A percentile compares a stretch with the other conserved stretches of the same genome.
Conservation (phyloP, 1,284 basidiomycete species). For the Rugosomyces carneus region DNA sequence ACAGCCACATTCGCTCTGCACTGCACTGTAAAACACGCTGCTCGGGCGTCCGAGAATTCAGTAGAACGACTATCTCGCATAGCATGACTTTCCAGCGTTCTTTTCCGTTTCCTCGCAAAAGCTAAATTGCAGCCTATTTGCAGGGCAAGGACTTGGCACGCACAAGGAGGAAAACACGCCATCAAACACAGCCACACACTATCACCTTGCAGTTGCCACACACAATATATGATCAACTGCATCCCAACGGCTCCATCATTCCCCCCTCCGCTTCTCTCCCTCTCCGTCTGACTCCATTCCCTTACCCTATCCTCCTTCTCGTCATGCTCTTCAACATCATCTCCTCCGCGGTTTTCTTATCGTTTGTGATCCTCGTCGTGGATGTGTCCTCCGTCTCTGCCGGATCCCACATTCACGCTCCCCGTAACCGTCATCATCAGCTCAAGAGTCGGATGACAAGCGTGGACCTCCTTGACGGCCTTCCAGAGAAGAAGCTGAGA, state of each 20-base stretch:
- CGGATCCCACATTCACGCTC: slow-evolving; percentile 9
- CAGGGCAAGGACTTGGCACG: too few species aligned
- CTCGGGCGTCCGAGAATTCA: neutral
- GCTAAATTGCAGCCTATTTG: too few species aligned
- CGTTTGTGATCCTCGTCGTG: slow-evolving; percentile 12
- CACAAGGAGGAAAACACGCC: too few species aligned
- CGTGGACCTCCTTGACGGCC: neutral
- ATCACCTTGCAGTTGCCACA: slow-evolving; percentile 5
- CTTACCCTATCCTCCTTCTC: slow-evolving; percentile 3
- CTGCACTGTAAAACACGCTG: too few species aligned
- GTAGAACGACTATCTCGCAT: too few species aligned
- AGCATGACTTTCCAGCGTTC: too few species aligned
- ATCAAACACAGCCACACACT: slow-evolving; percentile 12
- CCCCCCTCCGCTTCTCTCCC: neutral
- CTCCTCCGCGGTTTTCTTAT: slow-evolving; percentile 17
- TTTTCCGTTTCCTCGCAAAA: too few species aligned
- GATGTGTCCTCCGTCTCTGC: slow-evolving; percentile 18
- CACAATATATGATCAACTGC: neutral
- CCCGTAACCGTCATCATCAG: slow-evolving; percentile 18
- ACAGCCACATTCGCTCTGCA: too few species aligned
- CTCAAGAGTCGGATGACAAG: slow-evolving; percentile 15
- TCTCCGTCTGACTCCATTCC: neutral
- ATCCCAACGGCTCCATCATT: neutral
- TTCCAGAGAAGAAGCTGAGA: neutral
- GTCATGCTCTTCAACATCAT: slow-evolving; percentile 18